Evolutionary conservation across 768 basidiomycete genomes (phyloP).

Genomic region (Auriscalpium microsporum): DNA sequence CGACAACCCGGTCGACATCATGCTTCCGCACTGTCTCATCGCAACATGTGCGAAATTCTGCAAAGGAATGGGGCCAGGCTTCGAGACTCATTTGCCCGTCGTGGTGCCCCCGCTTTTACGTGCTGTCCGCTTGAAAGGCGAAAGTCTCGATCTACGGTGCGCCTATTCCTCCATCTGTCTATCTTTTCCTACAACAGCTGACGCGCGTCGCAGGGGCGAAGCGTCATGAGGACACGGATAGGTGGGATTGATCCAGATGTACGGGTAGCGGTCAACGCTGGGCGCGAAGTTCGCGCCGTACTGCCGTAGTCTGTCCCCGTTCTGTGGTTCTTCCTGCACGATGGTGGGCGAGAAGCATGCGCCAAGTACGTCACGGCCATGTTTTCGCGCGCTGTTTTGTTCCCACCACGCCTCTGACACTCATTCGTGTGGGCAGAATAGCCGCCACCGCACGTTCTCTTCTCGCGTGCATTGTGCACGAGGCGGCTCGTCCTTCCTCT

Average conservation of each 20-base stretch:
- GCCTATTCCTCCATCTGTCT: constrained; percentile 12
- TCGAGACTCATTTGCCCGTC: constrained; percentile 76
- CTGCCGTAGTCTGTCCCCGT: constrained; percentile 60
- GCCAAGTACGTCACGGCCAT: constrained; percentile 44
- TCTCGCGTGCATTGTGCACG: constrained; percentile 52
- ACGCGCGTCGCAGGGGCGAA: background rate
- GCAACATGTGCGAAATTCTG: constrained; percentile 87
- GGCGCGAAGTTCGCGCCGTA: constrained; percentile 63
- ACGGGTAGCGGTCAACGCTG: constrained; percentile 69
- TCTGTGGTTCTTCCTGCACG: constrained; percentile 72
- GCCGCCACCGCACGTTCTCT: constrained; percentile 53
- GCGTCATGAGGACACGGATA: constrained; percentile 42
- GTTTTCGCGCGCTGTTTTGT: background rate
- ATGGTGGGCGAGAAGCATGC: constrained; percentile 73
- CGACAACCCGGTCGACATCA: constrained; percentile 60
- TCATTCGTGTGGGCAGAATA: constrained; percentile 62
- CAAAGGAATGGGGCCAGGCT: constrained; percentile 75
- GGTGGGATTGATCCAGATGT: constrained; percentile 41
- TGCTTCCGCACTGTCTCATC: constrained; percentile 67
- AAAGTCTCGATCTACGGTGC: constrained; percentile 67
- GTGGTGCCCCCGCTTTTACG: constrained; percentile 76
- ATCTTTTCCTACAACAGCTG: background rate
- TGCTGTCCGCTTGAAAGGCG: constrained; percentile 70
- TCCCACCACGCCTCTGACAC: constrained; percentile 24
- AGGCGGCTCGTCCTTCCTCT: constrained; percentile 70